Evolutionary conservation across 805 yeast species (phyloP), one percentile per base, ranked within the genome.

Genomic region (Teunomyces barrocoloradensis): DNA sequence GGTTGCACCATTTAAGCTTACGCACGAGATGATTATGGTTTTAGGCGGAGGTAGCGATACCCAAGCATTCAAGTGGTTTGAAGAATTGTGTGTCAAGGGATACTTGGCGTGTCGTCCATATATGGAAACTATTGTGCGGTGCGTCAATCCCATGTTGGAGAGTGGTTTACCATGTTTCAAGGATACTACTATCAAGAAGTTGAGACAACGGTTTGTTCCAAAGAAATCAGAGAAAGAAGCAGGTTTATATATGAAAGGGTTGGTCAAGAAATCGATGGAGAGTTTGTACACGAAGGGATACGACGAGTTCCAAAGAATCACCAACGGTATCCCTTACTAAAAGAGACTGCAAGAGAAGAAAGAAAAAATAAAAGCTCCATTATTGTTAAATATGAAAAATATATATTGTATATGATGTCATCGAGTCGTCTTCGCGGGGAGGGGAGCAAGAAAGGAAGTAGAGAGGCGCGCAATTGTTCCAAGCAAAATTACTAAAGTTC

Each of bases 91-190:
- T 67, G 86, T 95, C 46, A 91, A 92, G 64, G 96, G 96, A 1
- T 94, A 82, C 68, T 77, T 94, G 58, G 86, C 96, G 0, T 84
- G 90, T 53, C 77, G 99, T 53, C 94, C 96, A 7, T 85, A 89
- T 57, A 86, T 87, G 80, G 92, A 89, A 54, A 78, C 86, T 27
- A 89, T 94, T 51, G 80, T 91, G 50, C 83, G 87, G 49, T 82
- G 92, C 67, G 96, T 94, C 21, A 74, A 74, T 28, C 97, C 97
- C 4, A 94, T 94, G 99, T 71, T 92, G 55, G 96, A 86, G 41
- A 85, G 96, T 63, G 98, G 98, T 1, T 78, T 92, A 60, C 99
- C 98, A 3, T 92, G 99, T 65, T 92, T 92, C 80, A 92, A 90
- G 65, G 91, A 88, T 2, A 76, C 82, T 46, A 90, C 98, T 0